Conservation (phyloP, 2,329 filamentous ascomycete species). For the Microcera coccophila region DNA sequence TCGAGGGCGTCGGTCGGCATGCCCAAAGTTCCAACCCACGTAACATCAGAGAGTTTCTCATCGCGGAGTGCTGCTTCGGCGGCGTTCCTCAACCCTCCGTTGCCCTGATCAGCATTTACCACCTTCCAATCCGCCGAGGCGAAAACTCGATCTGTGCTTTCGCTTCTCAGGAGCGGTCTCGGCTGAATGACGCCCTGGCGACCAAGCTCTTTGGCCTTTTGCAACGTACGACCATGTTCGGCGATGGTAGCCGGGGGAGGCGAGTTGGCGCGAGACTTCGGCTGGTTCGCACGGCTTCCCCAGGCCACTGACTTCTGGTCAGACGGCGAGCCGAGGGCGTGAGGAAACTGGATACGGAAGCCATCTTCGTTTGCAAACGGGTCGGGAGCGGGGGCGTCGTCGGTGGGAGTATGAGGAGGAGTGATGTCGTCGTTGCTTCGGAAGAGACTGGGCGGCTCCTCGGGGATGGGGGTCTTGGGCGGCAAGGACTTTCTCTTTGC, state of each 20-base stretch:
- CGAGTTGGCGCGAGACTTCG: conserved; percentile 68
- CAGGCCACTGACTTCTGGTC: conserved; percentile 73
- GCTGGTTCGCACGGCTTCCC: conserved; percentile 74
- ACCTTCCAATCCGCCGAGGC: conserved; percentile 79
- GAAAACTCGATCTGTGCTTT: conserved; percentile 66
- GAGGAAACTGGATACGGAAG: conserved; percentile 52
- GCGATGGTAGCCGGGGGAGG: conserved; percentile 73
- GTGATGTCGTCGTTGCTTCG: conserved; percentile 45
- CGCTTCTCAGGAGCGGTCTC: conserved; percentile 48
- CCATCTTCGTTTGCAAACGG: conserved; percentile 58
- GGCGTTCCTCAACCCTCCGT: conserved; percentile 86
- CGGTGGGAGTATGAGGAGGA: conserved; percentile 52
- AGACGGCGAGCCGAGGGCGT: conserved; percentile 57
- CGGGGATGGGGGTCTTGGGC: conserved; percentile 21
- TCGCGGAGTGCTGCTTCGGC: conserved; percentile 71
- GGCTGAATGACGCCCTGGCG: conserved; percentile 58
- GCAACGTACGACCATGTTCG: conserved; percentile 56
- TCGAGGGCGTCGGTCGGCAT: conserved; percentile 88
- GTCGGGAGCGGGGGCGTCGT: conserved; percentile 43
- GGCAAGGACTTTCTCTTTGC: conserved; percentile 27
- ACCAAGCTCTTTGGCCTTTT: conserved; percentile 56
- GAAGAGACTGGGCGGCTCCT: conserved; percentile 52
- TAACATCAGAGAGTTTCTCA: conserved; percentile 67
- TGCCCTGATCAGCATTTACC: conserved; percentile 82
- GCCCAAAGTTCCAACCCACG: conserved; percentile 88